Base-by-base conservation (phyloP, 148 eudicot genomes). In the Oxyria digyna region DNA sequence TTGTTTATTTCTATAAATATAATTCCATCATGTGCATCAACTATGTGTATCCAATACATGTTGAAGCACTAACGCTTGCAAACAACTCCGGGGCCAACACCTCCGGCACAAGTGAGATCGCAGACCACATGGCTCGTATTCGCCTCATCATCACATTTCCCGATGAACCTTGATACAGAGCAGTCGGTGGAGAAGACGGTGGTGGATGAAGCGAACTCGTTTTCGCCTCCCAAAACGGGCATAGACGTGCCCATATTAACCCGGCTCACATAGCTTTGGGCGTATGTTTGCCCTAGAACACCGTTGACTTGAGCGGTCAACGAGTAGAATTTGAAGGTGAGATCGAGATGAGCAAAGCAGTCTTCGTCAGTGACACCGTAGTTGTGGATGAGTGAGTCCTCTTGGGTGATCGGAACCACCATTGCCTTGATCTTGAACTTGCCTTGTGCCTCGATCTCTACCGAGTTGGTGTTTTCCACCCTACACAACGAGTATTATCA, bases 241-340 rank as follows among this genome's bases (percentile, higher is more conserved):
- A 85, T 84, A 4, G 29, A 37, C 1, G 75, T 83, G 13, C 88
- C 90, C 84, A 90, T 83, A 59, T 87, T 90, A 31, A 78, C 93
- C 48, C 81, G 79, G 48, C 85, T 87, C 52, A 74, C 81, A 40
- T 90, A 90, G 57, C 78, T 76, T 23, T 73, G 73, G 0, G 75
- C 88, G 65, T 90, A 90, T 1, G 96, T 90, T 65, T 85, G 92
- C 8, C 96, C 96, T 65, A 90, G 73, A 24, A 90, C 91, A 1
- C 96, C 96, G 41, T 74, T 80, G 1, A 90, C 96, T 1, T 79
- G 73, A 1, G 69, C 82, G 24, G 79, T 90, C 42, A 90, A 43
- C 1, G 89, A 81, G 75, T 79, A 77, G 54, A 90, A 90, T 73
- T 85, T 85, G 80, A 87, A 85, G 70, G 82, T 79, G 65, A 84